phyloP scores from a whole-genome alignment of 1,284 basidiomycete species.

The Marasmius sp. region DNA sequence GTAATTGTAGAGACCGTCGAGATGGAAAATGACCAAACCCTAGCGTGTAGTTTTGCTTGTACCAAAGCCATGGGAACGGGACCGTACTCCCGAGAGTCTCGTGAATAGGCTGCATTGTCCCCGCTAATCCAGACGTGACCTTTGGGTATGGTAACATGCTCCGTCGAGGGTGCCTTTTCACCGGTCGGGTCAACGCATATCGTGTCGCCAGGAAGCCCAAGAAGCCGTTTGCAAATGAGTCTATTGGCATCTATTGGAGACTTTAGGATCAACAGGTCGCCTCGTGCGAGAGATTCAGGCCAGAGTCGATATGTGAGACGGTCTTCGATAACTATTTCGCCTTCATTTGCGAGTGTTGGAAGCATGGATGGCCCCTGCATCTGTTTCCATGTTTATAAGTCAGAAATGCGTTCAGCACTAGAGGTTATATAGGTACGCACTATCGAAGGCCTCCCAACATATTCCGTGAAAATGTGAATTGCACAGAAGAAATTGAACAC shows the following conservation, averaged over 20 bases:
- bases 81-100: conserved; percentile 89
- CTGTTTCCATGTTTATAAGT: conserved; percentile 27
- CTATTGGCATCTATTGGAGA: conserved; percentile 74
- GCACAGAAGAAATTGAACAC: conserved; percentile 50
- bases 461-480: conserved; percentile 57
- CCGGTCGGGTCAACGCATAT: conserved; percentile 86
- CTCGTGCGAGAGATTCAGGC: conserved; percentile 59
- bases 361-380: conserved; percentile 85
- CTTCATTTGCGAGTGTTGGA: conserved; percentile 67
- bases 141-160: conserved; percentile 75
- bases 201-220: conserved; percentile 89
- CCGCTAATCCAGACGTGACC: conserved; percentile 93
- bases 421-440: conserved; percentile 31
- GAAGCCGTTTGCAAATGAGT: conserved; percentile 86
- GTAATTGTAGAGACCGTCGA: not conserved
- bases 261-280: conserved; percentile 79
- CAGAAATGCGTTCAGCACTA: not conserved
- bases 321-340: conserved; percentile 66
- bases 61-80: conserved; percentile 87
- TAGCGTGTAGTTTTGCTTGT: conserved; percentile 73
- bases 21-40: conserved; percentile 48
- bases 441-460: conserved; percentile 54
- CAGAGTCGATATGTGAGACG: conserved; percentile 55
- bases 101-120: conserved; percentile 84
- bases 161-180: conserved; percentile 54